Percentiles rank a stretch among this genome's conserved stretches.
Conservation (phyloP, 2,329 filamentous ascomycete species). For the Botrytis sinoallii region DNA sequence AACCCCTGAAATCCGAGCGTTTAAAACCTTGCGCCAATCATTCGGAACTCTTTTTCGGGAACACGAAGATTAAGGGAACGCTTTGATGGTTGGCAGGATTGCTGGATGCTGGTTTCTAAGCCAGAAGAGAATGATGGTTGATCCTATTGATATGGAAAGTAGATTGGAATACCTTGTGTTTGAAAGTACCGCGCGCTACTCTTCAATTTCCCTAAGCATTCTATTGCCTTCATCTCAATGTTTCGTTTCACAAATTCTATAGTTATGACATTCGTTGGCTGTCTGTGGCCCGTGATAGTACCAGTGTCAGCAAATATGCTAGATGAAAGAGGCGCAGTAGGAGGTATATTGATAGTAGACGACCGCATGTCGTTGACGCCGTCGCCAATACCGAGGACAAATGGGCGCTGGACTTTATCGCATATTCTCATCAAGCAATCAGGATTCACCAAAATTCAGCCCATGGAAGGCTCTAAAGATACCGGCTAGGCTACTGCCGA, state of each 20-base stretch:
- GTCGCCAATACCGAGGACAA: background rate
- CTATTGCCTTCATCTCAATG: background rate
- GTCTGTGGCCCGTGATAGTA: background rate
- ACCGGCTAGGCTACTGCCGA: conserved; percentile 1
- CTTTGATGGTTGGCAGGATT: conserved; percentile 11
- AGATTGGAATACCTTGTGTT: background rate
- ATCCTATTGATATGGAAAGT: background rate
- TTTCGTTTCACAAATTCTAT: conserved; percentile 12
- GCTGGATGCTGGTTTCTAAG: background rate
- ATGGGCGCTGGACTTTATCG: background rate
- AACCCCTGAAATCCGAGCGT: conserved; percentile 17
- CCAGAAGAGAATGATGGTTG: background rate
- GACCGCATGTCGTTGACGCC: background rate
- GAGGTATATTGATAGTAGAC: background rate
- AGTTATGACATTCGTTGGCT: background rate
- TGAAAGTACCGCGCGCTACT: conserved; percentile 13
- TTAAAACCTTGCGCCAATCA: conserved; percentile 13
- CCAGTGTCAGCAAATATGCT: background rate
- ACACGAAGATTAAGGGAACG: background rate
- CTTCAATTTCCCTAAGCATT: background rate
- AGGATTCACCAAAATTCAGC: background rate
- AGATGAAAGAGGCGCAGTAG: conserved; percentile 3
- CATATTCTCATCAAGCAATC: background rate
- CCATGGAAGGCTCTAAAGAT: background rate
- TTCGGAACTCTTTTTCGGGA: background rate